Evolutionary conservation across 2,329 filamentous ascomycete genomes (phyloP).

Genomic region (Byssochlamys sp.): DNA sequence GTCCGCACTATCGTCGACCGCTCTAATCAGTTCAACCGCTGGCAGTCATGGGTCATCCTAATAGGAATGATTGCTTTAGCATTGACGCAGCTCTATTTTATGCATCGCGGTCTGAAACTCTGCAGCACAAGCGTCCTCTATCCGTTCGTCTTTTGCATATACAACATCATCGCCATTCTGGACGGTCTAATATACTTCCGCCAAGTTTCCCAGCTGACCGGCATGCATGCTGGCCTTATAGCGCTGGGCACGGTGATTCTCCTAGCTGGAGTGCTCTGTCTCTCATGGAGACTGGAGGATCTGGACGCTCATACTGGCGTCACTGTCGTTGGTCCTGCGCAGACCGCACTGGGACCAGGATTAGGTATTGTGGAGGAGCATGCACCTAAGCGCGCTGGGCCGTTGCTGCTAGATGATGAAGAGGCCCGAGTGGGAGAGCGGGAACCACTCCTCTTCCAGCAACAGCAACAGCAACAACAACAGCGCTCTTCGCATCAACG

Average conservation of each 20-base stretch:
- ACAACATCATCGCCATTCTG: constrained; percentile 96
- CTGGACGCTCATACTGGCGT: constrained; percentile 27
- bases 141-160: constrained; percentile 94
- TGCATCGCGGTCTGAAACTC: constrained; percentile 85
- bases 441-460: constrained; percentile 28
- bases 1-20: constrained; percentile 77
- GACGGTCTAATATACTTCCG: constrained; percentile 95
- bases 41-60: constrained; percentile 89
- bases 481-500: constrained; percentile 21
- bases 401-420: constrained; percentile 23
- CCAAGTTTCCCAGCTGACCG: constrained; percentile 69
- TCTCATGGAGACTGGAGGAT: constrained; percentile 87
- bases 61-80: constrained; percentile 71
- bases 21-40: constrained; percentile 86
- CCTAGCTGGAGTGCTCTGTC: constrained; percentile 73
- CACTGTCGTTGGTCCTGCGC: constrained; percentile 41
- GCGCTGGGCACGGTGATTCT: constrained; percentile 78
- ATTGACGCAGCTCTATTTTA: constrained; percentile 84
- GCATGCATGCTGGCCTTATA: constrained; percentile 62
- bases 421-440: constrained; percentile 32
- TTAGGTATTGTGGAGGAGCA: constrained; percentile 64
- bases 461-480: constrained; percentile 15
- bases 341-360: constrained; percentile 68
- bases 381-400: constrained; percentile 14
- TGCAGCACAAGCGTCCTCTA: constrained; percentile 94